Percentiles rank a stretch among this genome's conserved stretches.
Conservation (phyloP, 2,329 filamentous ascomycete species). For the Hypomyces rosellus region DNA sequence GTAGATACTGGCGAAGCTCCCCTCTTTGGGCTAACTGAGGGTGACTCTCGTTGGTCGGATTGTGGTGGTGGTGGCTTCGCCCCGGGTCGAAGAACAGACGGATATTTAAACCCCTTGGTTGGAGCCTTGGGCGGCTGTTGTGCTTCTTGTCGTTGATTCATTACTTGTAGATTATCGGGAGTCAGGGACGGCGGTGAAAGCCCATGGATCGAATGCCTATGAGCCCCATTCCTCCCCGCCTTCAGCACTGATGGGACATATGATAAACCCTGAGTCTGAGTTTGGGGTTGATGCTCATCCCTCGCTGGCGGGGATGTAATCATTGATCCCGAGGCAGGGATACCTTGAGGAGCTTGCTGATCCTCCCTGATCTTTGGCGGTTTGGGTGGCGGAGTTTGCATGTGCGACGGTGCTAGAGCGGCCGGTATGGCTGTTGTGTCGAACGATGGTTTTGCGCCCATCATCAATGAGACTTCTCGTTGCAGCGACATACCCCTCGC, state of each 20-base stretch:
- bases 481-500: conserved; percentile 18
- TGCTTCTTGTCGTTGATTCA: conserved; percentile 1
- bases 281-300: not conserved
- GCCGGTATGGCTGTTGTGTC: not conserved
- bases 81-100: conserved; percentile 15
- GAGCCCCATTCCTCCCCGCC: conserved; percentile 6
- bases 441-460: conserved; percentile 10
- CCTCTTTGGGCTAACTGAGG: not conserved
- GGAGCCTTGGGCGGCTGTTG: no score
- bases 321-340: no score
- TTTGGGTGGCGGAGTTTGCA: no score
- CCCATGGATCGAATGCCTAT: not conserved
- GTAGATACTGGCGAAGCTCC: not conserved
- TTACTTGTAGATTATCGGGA: not conserved
- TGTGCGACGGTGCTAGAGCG: no score
- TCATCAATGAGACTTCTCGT: conserved; percentile 20
- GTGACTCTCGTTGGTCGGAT: not conserved
- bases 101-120: conserved; percentile 9
- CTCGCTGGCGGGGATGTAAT: no score
- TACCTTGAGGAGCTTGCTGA: no score
- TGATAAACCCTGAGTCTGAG: not conserved
- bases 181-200: not conserved
- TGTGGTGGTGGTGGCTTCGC: conserved; percentile 8
- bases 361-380: no score
- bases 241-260: conserved; percentile 11